A percentile compares a stretch with the other conserved stretches of the same genome.
Evolutionary conservation across 495 filamentous ascomycete genomes (phyloP).

Genomic region (Talaromyces borbonicus): DNA sequence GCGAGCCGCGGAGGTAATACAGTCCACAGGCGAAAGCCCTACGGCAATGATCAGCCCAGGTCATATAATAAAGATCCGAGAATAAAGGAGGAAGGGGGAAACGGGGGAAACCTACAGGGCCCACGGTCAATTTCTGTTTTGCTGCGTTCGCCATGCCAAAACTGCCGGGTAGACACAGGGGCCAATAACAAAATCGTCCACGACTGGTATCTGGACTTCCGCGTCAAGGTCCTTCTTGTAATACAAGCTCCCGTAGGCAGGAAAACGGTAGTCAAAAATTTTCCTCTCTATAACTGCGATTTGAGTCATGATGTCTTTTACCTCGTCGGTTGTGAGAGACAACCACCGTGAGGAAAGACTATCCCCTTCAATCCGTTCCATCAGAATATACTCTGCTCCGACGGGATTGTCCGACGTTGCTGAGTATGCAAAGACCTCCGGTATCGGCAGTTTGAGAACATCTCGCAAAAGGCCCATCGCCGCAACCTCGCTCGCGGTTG

Average conservation of each 20-base stretch:
- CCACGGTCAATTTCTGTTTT: constrained; percentile 26
- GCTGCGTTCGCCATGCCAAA: constrained; percentile 29
- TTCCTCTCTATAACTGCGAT: constrained; percentile 28
- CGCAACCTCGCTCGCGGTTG: too few relatives aligned
- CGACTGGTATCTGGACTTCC: constrained; percentile 16
- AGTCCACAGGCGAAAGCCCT: constrained; percentile 23
- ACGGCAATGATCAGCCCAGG: constrained; percentile 12
- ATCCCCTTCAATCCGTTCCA: constrained; percentile 25
- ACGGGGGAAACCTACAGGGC: constrained; percentile 22
- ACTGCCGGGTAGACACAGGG: constrained; percentile 24
- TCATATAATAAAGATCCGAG: too few relatives aligned
- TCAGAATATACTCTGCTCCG: constrained; percentile 29
- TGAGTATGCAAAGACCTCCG: constrained; percentile 21
- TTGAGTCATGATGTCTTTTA: constrained; percentile 27
- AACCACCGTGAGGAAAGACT: constrained; percentile 28
- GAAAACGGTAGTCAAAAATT: constrained; percentile 25
- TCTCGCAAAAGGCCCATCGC: constrained; percentile 23
- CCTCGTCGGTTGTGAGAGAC: constrained; percentile 23
- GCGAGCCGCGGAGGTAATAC: constrained; percentile 24
- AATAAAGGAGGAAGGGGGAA: constrained; percentile 2
- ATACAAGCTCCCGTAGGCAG: constrained; percentile 31
- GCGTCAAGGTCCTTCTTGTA: constrained; percentile 19
- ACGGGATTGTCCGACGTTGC: constrained; percentile 18
- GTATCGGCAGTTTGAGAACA: constrained; percentile 24
- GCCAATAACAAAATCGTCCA: constrained; percentile 25